Evolutionary conservation across 371 early-diverging fungal species (phyloP).

Genomic region (Rhizopus sp.): DNA sequence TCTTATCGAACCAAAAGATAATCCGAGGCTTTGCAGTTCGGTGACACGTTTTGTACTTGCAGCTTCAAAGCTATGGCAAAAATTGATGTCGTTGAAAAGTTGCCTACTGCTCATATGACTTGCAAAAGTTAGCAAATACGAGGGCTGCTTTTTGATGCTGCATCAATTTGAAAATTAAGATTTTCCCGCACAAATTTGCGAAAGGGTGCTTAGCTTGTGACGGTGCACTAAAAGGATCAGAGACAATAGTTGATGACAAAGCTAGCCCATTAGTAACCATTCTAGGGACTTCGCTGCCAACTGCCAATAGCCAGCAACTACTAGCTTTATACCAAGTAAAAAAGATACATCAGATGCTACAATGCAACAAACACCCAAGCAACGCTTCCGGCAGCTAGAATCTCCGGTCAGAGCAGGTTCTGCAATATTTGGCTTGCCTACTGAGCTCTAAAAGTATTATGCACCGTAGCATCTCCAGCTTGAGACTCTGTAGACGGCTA

Average conservation of each 20-base stretch:
- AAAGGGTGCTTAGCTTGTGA: not conserved
- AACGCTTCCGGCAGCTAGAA: too few relatives aligned
- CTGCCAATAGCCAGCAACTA: slow-evolving; percentile 1
- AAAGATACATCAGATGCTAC: not conserved
- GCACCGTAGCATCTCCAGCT: slow-evolving; percentile 11
- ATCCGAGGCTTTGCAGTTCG: not conserved
- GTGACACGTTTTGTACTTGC: slow-evolving; percentile 1
- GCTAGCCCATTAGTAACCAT: slow-evolving; percentile 1
- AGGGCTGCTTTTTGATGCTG: slow-evolving; percentile 3
- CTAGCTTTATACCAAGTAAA: slow-evolving; percentile 1
- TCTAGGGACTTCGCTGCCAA: slow-evolving; percentile 1
- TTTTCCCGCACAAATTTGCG: not conserved
- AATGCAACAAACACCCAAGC: slow-evolving; percentile 1
- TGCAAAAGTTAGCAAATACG: too few relatives aligned
- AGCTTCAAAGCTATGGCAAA: slow-evolving; percentile 1
- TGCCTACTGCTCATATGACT: too few relatives aligned
- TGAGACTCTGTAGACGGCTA: too few relatives aligned
- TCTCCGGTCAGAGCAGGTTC: slow-evolving; percentile 15
- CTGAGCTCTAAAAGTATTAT: slow-evolving; percentile 9
- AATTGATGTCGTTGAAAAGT: slow-evolving; percentile 3
- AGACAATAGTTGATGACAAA: slow-evolving; percentile 1
- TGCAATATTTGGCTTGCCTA: slow-evolving; percentile 16
- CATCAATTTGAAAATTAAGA: not conserved
- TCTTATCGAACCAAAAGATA: not conserved
- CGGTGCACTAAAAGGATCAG: not conserved